Conservation (phyloP, 352 stramenopile genomes). For the Phytophthora sp. region DNA sequence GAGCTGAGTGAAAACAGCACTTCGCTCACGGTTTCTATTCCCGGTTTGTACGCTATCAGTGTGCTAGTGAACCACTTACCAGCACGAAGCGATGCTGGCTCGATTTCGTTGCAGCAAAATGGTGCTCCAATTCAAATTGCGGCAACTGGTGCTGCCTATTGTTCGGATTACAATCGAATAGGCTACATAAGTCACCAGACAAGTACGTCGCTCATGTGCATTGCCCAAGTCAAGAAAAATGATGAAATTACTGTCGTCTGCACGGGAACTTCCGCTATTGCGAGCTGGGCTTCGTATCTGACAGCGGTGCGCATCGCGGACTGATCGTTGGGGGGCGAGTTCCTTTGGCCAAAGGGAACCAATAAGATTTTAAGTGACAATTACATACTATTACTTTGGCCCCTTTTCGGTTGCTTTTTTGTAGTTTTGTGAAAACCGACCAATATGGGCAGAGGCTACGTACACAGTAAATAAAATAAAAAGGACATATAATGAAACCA, state of each 20-base stretch:
- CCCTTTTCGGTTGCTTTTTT: no score
- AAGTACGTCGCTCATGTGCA: constrained; percentile 4
- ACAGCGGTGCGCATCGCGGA: constrained; percentile 5
- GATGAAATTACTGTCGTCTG: background rate
- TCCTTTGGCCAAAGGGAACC: no score
- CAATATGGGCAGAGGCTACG: no score
- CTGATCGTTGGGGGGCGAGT: no score
- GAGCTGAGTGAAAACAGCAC: constrained; percentile 1
- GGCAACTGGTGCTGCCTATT: background rate
- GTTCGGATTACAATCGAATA: background rate
- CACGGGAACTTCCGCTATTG: background rate
- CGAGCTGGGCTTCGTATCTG: constrained; percentile 10
- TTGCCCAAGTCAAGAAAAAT: constrained; percentile 1
- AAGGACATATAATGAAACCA: no score
- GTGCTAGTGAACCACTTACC: constrained; percentile 23
- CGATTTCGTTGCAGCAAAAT: constrained; percentile 1
- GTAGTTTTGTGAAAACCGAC: no score
- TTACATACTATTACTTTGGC: no score
- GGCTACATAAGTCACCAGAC: background rate
- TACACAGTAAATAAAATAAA: no score
- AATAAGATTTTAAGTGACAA: no score
- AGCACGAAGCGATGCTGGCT: background rate
- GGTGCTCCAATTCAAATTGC: constrained; percentile 2
- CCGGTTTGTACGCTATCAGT: constrained; percentile 12
- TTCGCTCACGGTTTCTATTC: background rate